Evolutionary conservation across 2,329 filamentous ascomycete genomes (phyloP).

Genomic region (Epichloe hybrida): DNA sequence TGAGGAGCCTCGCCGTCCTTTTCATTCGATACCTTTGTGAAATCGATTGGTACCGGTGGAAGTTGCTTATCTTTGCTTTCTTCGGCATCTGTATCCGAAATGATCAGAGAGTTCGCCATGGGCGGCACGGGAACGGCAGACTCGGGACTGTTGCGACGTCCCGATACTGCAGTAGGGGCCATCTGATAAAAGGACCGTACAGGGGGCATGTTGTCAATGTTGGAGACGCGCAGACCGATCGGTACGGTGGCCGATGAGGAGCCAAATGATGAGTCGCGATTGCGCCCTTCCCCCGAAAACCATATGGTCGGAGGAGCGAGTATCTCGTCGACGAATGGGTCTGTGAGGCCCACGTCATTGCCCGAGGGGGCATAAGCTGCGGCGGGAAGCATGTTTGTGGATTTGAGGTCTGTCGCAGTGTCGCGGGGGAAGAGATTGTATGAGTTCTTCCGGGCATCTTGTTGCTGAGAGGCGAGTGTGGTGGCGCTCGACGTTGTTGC

Average conservation of each 20-base stretch:
- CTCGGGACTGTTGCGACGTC: not conserved
- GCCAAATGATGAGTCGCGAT: slow-evolving; percentile 45
- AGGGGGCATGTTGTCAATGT: slow-evolving; percentile 34
- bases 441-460: not conserved
- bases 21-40: slow-evolving; percentile 6
- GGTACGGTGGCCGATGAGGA: slow-evolving; percentile 60
- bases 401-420: slow-evolving; percentile 9
- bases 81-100: not conserved
- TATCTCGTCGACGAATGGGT: slow-evolving; percentile 8
- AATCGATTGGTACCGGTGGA: slow-evolving; percentile 21
- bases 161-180: not conserved
- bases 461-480: not conserved
- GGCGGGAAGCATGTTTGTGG: slow-evolving; percentile 27
- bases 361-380: slow-evolving; percentile 4
- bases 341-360: not conserved
- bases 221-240: slow-evolving; percentile 56
- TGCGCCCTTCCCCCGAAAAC: slow-evolving; percentile 22
- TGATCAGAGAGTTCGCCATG: not conserved
- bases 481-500: not conserved
- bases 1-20: not conserved
- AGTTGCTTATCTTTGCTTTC: slow-evolving; percentile 8
- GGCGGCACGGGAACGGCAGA: not conserved
- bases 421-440: slow-evolving; percentile 10
- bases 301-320: slow-evolving; percentile 32
- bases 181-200: slow-evolving; percentile 9